Percentiles rank a stretch among this genome's conserved stretches.
phyloP scores from a whole-genome alignment of 2,329 filamentous ascomycete genomes.

The Nakataea oryzae region DNA sequence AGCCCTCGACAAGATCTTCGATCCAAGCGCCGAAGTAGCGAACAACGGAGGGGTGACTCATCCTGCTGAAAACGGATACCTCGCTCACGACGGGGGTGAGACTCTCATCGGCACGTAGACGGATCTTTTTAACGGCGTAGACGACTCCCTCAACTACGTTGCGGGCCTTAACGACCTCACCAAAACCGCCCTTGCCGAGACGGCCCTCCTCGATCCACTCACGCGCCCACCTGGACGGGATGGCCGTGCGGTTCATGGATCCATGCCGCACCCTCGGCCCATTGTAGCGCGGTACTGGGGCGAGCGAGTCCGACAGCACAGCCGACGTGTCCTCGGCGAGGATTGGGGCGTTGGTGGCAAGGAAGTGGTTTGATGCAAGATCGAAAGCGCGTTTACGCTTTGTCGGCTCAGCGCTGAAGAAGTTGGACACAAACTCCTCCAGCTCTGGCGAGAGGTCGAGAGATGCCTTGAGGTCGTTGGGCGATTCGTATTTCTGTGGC shows the following conservation, averaged over 20 bases:
- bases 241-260: slow-evolving; percentile 37
- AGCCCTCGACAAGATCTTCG: slow-evolving; percentile 51
- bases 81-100: slow-evolving; percentile 76
- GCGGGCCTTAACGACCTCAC: slow-evolving; percentile 88
- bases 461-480: slow-evolving; percentile 60
- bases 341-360: slow-evolving; percentile 54
- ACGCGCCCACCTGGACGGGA: slow-evolving; percentile 2
- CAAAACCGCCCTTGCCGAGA: slow-evolving; percentile 88
- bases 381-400: slow-evolving; percentile 78
- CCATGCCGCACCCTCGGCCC: slow-evolving; percentile 47
- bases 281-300: slow-evolving; percentile 25
- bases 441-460: slow-evolving; percentile 64
- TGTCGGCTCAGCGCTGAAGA: slow-evolving; percentile 77
- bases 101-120: slow-evolving; percentile 65
- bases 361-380: slow-evolving; percentile 52
- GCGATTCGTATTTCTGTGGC: slow-evolving; percentile 67
- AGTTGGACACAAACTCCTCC: slow-evolving; percentile 68
- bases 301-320: slow-evolving; percentile 29
- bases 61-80: slow-evolving; percentile 78
- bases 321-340: slow-evolving; percentile 34
- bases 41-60: slow-evolving; percentile 80
- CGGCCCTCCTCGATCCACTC: slow-evolving; percentile 61
- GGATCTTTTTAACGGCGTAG: slow-evolving; percentile 96
- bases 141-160: slow-evolving; percentile 90
- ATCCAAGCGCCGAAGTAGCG: slow-evolving; percentile 95